A percentile compares a stretch with the other conserved stretches of the same genome.
These are phyloP conservation scores for Pestalotiopsis sp. DNA, from an alignment of 2,329 filamentous ascomycete genomes.

Conservation along the genomic window DNA sequence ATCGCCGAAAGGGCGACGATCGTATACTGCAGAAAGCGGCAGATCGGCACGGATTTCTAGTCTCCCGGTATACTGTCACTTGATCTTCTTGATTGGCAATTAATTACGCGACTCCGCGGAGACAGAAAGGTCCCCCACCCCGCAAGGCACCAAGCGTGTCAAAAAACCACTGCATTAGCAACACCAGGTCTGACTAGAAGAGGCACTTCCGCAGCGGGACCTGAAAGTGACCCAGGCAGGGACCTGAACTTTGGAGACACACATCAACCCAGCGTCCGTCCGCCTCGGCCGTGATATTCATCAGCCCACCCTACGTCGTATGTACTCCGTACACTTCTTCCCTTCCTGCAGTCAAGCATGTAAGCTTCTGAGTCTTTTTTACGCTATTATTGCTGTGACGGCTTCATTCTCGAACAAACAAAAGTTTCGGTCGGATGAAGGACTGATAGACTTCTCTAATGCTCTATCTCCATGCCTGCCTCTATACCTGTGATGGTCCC, in stretches of 20 bases:
- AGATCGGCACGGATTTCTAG: background rate
- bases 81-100: background rate
- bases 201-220: background rate
- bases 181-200: background rate
- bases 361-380: background rate
- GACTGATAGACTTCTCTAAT: background rate
- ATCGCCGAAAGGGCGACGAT: background rate
- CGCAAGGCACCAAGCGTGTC: background rate
- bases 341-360: background rate
- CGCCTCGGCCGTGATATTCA: background rate
- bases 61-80: background rate
- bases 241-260: background rate
- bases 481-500: background rate
- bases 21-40: background rate
- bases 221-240: background rate
- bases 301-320: background rate
- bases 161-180: background rate
- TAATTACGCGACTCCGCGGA: background rate
- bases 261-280: background rate
- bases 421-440: background rate
- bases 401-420: background rate
- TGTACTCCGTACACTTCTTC: too few species aligned
- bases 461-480: background rate
- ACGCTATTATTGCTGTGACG: slow-evolving; percentile 5
- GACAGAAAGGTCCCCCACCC: background rate